Evolutionary conservation across 495 filamentous ascomycete species (phyloP).

Genomic region (Filosporella fistucella): DNA sequence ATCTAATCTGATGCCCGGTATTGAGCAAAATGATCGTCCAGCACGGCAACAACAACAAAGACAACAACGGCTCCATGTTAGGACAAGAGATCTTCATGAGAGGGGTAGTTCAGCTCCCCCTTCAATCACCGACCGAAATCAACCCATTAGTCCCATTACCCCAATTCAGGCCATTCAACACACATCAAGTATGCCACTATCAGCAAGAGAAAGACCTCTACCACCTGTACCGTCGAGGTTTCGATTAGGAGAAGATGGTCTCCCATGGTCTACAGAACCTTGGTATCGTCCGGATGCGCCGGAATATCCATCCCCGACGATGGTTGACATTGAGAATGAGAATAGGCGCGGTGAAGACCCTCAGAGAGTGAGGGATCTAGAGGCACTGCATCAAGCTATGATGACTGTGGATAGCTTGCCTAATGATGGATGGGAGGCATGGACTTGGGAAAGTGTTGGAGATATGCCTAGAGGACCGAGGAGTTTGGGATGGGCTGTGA

Average conservation of each 20-base stretch:
- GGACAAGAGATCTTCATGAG: constrained; percentile 11
- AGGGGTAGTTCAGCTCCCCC: constrained; percentile 14
- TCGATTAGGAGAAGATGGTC: constrained; percentile 22
- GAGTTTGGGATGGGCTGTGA: constrained; percentile 25
- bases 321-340: constrained; percentile 7
- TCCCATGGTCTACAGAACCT: constrained; percentile 22
- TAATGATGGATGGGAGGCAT: constrained; percentile 19
- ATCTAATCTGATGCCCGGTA: background rate
- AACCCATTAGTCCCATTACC: constrained; percentile 10
- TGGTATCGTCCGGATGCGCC: constrained; percentile 16
- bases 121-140: constrained; percentile 4
- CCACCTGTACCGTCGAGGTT: constrained; percentile 22
- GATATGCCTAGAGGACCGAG: constrained; percentile 18
- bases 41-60: background rate
- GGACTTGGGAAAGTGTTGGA: constrained; percentile 19
- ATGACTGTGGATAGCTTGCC: constrained; percentile 43
- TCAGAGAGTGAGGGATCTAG: constrained; percentile 34
- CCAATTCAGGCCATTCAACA: constrained; percentile 3
- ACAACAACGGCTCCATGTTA: constrained; percentile 2
- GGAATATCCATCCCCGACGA: background rate
- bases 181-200: constrained; percentile 7
- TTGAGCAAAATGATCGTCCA: background rate
- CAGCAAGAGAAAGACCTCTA: constrained; percentile 14
- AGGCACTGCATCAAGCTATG: constrained; percentile 46
- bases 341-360: constrained; percentile 18